Evolutionary conservation across 2,329 filamentous ascomycete species (phyloP).

Genomic region (Trichoderma pleuroti): DNA sequence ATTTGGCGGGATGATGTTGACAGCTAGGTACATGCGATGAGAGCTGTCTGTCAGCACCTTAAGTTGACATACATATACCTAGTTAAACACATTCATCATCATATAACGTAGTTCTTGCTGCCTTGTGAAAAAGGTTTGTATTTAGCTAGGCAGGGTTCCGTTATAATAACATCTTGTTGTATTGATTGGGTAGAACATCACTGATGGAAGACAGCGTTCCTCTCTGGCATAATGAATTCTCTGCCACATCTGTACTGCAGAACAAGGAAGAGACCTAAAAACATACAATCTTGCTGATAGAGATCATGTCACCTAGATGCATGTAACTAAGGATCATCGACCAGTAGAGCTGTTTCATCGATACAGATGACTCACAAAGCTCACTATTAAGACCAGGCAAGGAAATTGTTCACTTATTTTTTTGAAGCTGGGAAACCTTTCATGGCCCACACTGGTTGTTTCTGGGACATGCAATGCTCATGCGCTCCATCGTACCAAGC

Average conservation of each 20-base stretch:
- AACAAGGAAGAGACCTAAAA: neutral
- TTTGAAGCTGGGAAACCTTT: neutral
- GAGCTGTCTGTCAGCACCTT: neutral
- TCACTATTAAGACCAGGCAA: neutral
- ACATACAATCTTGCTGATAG: neutral
- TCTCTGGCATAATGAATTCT: neutral
- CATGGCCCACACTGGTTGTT: neutral
- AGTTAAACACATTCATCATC: neutral
- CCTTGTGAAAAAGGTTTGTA: neutral
- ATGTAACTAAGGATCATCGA: neutral
- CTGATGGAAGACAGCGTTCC: neutral
- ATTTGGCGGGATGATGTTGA: neutral
- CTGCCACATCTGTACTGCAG: no score
- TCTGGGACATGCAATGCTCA: neutral
- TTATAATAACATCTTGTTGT: neutral
- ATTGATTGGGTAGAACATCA: neutral
- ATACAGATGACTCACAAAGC: neutral
- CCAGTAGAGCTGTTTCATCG: neutral
- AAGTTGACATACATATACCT: neutral
- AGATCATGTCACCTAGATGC: no score
- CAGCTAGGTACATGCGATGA: neutral
- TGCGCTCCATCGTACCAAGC: neutral
- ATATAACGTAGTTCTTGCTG: neutral
- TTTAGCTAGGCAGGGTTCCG: neutral
- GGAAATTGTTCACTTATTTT: neutral